phyloP scores from a whole-genome alignment of 768 basidiomycete species.

The Amanita muscaria region DNA sequence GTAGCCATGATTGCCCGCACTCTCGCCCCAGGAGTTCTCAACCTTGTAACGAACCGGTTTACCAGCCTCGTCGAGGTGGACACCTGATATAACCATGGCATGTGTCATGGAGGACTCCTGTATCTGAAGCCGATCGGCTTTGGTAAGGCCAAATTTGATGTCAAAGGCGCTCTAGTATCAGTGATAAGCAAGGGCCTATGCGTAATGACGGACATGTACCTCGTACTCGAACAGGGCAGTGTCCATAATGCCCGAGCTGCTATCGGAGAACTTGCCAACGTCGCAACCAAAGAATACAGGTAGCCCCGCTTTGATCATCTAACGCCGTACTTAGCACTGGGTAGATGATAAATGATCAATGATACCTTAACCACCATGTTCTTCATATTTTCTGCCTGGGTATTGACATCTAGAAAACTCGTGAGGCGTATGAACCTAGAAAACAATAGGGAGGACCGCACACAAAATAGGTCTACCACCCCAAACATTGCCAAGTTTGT shows the following conservation, averaged over 20 bases:
- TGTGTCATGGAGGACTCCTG: conserved; percentile 92
- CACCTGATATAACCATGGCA: conserved; percentile 90
- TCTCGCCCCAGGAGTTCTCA: conserved; percentile 91
- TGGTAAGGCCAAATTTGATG: conserved; percentile 70
- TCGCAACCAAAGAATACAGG: conserved; percentile 97
- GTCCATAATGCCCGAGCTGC: conserved; percentile 76
- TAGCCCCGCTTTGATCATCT: conserved; percentile 77
- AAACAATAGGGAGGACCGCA: conserved; percentile 29
- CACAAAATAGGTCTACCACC: conserved; percentile 78
- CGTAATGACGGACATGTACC: conserved; percentile 27
- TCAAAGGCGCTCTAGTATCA: conserved; percentile 64
- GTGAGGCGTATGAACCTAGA: conserved; percentile 3
- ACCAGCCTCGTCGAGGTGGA: conserved; percentile 72
- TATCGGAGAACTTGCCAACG: conserved; percentile 79
- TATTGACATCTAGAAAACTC: conserved; percentile 71
- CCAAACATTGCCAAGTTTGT: conserved; percentile 90
- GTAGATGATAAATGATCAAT: not conserved
- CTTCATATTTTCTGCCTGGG: conserved; percentile 76
- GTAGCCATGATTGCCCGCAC: conserved; percentile 73
- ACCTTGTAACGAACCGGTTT: conserved; percentile 88
- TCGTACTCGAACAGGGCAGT: conserved; percentile 75
- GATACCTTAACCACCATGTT: conserved; percentile 61
- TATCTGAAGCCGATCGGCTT: conserved; percentile 76
- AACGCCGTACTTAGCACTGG: not conserved
- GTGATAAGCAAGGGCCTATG: not conserved